Conservation (phyloP, 495 filamentous ascomycete species). For the Xylaria scruposa region DNA sequence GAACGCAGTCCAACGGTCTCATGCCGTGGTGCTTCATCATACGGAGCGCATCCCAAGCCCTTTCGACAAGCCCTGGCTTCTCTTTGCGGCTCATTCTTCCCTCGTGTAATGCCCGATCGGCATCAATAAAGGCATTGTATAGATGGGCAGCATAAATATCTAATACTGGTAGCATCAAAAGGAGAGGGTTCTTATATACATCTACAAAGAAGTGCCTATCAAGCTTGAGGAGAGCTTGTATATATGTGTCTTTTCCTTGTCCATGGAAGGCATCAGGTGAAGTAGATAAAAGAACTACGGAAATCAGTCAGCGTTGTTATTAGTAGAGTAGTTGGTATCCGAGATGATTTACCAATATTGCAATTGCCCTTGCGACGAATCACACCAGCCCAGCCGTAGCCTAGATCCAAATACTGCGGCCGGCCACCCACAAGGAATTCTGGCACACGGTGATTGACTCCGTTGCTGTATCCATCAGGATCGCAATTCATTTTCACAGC, state of each 20-base stretch:
- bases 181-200: neutral
- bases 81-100: neutral
- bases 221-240: neutral
- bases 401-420: neutral
- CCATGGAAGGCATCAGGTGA: too few relatives aligned
- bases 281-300: neutral
- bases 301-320: neutral
- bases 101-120: neutral
- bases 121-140: neutral
- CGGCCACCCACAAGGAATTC: neutral
- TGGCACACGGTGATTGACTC: neutral
- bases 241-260: too few relatives aligned
- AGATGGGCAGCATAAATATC: neutral
- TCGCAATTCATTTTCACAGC: neutral
- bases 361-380: neutral
- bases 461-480: neutral
- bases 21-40: neutral
- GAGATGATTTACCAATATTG: neutral
- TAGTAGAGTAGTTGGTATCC: neutral
- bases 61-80: neutral
- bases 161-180: neutral
- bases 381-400: neutral
- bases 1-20: neutral
- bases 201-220: neutral
- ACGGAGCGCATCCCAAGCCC: neutral